Evolutionary conservation across 2,329 filamentous ascomycete genomes (phyloP), one percentile per base, ranked within the genome.

Genomic region (Xylaria sp.): DNA sequence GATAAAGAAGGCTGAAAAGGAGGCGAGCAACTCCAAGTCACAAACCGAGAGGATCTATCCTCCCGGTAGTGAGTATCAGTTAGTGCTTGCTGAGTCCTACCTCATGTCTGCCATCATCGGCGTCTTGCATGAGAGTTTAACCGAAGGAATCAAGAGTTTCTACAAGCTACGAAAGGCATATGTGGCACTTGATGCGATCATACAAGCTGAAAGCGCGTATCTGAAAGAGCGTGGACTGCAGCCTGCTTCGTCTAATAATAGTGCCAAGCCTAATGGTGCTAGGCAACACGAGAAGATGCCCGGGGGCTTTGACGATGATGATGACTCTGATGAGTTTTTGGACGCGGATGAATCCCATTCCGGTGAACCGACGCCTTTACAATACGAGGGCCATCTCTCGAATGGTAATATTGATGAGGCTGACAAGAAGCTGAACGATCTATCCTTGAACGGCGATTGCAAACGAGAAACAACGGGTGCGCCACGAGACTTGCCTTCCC

Each of bases 81-180:
- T 98, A 3, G 92, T 93, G 69, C 88, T 93, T 68, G 93, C 94
- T 4, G 90, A 98, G 82, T 88, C 93, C 1, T 93, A 97, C 80
- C 85, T 98, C 71, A 97, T 98, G 91, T 88, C 89, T 65, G 94
- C 94, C 0, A 91, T 99, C 1, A 90, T 98, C 0, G 93, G 90
- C 0, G 93, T 98, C 18, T 83, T 98, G 74, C 97, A 97, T 73
- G 96, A 98, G 82, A 97, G 93, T 78, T 82, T 98, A 75, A 95
- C 94, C 0, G 96, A 98, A 79, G 93, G 90, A 18, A 88, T 98
- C 79, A 93, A 91, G 80, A 93, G 93, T 5, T 98, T 98, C 77
- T 97, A 97, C 78, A 97, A 96, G 80, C 81, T 98, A 74, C 87
- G 95, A 70, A 97, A 97, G 78, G 95, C 95, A 0, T 98, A 92